Conservation (phyloP, 106 monocot species). For the Narthecium ossifragum region DNA sequence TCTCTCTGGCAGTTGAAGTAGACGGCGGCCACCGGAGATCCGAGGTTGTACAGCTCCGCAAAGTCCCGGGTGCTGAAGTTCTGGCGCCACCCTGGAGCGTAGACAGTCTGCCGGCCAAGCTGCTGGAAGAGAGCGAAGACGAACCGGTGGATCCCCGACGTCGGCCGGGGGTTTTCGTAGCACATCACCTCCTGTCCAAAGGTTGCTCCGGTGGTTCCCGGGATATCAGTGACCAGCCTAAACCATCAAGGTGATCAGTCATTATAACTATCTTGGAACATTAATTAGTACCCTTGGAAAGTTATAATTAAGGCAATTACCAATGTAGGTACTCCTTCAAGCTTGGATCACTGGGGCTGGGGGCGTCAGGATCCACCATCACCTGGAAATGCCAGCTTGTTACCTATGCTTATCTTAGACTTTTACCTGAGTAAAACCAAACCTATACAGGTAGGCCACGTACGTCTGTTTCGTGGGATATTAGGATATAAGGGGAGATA, state of each 20-base stretch:
- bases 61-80: slow-evolving; percentile 14
- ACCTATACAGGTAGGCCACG: no score
- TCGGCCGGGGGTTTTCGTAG: slow-evolving; percentile 42
- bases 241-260: background rate
- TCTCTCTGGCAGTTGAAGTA: slow-evolving; percentile 20
- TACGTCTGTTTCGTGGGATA: no score
- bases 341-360: slow-evolving; percentile 34
- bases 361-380: slow-evolving; percentile 53
- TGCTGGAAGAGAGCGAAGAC: slow-evolving; percentile 45
- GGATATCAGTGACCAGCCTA: slow-evolving; percentile 48
- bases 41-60: slow-evolving; percentile 13
- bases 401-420: background rate
- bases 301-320: slow-evolving; percentile 12
- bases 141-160: slow-evolving; percentile 40
- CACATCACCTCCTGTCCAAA: slow-evolving; percentile 42
- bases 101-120: slow-evolving; percentile 33
- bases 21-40: slow-evolving; percentile 7
- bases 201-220: slow-evolving; percentile 29
- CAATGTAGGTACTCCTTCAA: slow-evolving; percentile 42
- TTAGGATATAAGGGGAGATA: no score
- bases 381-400: slow-evolving; percentile 11
- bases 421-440: no score
- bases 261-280: no score
- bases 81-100: slow-evolving; percentile 30
- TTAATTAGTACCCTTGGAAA: no score